Evolutionary conservation across 805 yeast genomes (phyloP), one percentile per base, ranked within the genome.

Genomic region (Lachancea mirantina): DNA sequence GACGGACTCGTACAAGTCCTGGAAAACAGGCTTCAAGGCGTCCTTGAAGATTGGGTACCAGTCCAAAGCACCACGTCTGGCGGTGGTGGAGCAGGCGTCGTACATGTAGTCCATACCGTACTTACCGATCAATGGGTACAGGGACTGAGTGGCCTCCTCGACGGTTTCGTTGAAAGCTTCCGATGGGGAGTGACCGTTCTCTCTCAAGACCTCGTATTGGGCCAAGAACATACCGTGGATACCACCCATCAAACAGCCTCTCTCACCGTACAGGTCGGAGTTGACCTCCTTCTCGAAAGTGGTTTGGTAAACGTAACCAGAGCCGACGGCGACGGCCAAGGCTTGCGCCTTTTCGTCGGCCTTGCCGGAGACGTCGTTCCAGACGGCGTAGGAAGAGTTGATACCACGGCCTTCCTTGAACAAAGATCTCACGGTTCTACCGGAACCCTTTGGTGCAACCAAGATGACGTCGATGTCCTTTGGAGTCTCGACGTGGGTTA

Each of bases 31-130:
- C 76, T 92, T 92, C 70, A 92, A 77, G 61, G 96, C 96, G 54
- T 84, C 89, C 78, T 88, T 88, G 87, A 92, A 92, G 68, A 82
- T 73, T 68, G 97, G 97, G 76, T 92, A 89, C 98, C 98, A 92
- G 76, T 92, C 98, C 58, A 92, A 78, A 64, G 98, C 98, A 78
- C 98, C 98, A 75, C 98, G 85, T 78, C 97, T 87, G 59, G 98
- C 98, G 52, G 98, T 92, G 62, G 98, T 92, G 52, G 98, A 92
- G 73, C 98, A 92, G 58, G 98, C 98, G 64, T 92, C 97, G 79
- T 92, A 92, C 98, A 92, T 92, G 89, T 92, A 92, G 72, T 92
- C 98, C 98, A 92, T 92, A 74, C 98, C 98, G 78, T 92, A 84
- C 71, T 85, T 87, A 72, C 98, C 98, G 55, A 92, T 68, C 75